phyloP scores from a whole-genome alignment of 2,329 filamentous ascomycete genomes.

The Arthrobotrys conoides region DNA sequence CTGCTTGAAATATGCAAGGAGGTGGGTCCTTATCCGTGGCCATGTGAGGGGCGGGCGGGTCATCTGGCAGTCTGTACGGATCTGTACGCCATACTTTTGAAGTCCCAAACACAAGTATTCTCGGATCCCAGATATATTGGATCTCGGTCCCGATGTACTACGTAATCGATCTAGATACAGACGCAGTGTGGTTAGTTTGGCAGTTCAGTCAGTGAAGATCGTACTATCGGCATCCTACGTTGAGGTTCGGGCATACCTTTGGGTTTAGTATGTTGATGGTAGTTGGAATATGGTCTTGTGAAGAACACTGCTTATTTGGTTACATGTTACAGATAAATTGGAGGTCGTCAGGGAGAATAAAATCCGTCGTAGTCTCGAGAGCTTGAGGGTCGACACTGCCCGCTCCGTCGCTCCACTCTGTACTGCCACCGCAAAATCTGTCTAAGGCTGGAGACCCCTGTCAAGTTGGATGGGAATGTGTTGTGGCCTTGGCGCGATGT shows the following conservation, averaged over 20 bases:
- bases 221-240: neutral
- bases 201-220: neutral
- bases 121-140: constrained; percentile 15
- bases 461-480: neutral
- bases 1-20: constrained; percentile 20
- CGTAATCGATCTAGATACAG: neutral
- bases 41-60: constrained; percentile 24
- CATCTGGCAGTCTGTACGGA: constrained; percentile 6
- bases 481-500: constrained; percentile 26
- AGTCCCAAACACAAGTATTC: neutral
- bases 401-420: neutral
- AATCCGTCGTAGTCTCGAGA: neutral
- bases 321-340: neutral
- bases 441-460: neutral
- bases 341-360: neutral
- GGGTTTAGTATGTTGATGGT: neutral
- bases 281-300: neutral
- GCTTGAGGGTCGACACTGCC: neutral
- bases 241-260: neutral
- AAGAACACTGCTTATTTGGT: neutral
- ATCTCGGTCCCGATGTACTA: neutral
- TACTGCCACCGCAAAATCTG: neutral
- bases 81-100: constrained; percentile 6
- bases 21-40: constrained; percentile 20
- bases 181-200: neutral